Base-by-base conservation (phyloP, 2,329 filamentous ascomycete genomes). In the Fusarium sp. region DNA sequence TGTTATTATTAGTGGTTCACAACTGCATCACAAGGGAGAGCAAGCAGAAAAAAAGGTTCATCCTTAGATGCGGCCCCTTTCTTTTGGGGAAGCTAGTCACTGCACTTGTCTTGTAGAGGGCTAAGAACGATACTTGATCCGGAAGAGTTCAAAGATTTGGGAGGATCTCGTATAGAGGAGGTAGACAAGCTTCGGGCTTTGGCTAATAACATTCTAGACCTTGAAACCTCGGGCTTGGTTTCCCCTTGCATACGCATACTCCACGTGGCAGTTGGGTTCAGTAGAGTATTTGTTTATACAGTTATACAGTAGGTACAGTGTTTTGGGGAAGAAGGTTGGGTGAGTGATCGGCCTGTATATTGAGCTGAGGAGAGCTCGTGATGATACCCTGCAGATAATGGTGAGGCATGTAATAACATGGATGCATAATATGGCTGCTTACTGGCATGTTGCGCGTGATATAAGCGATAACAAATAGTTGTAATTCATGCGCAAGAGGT, bases 221-320 rank as follows among this genome's bases (percentile, higher is more conserved):
- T 66, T 48, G 12, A 53, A 60, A 64, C 65, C 42, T 55, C 61
- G 42, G 55, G 46, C 27, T 11, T 27, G 6, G 9, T 32, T 40
- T 33, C 52, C 69, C 73, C 71, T 62, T 76, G 71, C 71, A 64
- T 56, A 40, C 17, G 44, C 48, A 68, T 55, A 53, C 52, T 61
- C 73, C 71, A 75, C 73, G 73, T 75, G 73, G 73, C 69, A 64
- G 65, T 40, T 55, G 52, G 35, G 53, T 38, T 52, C 32, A 23
- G 23, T 23, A 23, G 23, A 23, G 23, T 45, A 38, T 11, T 37
- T 46, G 41, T 42, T 55, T 42, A 15, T 67, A 62, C 46, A 54
- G 13, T 55, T 42, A 18, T 67, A 62, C 46, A 64, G 48, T 60
- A 15, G n/a, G 11, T 30, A 32, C 33, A 53, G 50, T 38, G 46